Evolutionary conservation across 2,329 filamentous ascomycete genomes (phyloP).

Genomic region (Talaromyces sp.): DNA sequence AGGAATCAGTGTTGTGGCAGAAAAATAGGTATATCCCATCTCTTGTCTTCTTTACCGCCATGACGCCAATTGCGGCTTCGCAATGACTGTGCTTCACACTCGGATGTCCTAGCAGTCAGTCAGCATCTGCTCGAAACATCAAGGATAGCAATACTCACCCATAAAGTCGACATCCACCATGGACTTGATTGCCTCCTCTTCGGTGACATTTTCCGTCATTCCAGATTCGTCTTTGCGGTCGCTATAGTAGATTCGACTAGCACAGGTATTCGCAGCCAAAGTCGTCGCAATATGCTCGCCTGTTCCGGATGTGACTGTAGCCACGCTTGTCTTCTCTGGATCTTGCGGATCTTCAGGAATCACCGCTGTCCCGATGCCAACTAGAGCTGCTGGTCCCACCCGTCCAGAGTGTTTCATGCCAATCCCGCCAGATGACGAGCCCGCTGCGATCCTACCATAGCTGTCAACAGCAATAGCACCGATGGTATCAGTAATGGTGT

Average conservation of each 20-base stretch:
- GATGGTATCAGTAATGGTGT: constrained; percentile 86
- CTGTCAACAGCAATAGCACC: constrained; percentile 91
- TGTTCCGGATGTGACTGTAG: constrained; percentile 87
- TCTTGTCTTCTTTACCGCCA: constrained; percentile 81
- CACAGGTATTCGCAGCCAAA: constrained; percentile 82
- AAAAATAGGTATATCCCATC: constrained; percentile 83
- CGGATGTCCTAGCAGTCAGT: constrained; percentile 60
- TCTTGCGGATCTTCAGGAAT: constrained; percentile 75
- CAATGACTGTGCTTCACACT: constrained; percentile 78
- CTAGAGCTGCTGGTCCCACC: constrained; percentile 85
- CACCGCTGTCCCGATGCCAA: constrained; percentile 86
- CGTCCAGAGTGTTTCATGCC: constrained; percentile 96
- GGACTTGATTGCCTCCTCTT: constrained; percentile 73
- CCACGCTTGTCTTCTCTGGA: constrained; percentile 67
- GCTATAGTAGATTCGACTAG: constrained; percentile 76
- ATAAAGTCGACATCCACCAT: constrained; percentile 92
- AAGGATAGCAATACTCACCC: constrained; percentile 47
- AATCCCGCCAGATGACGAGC: constrained; percentile 94
- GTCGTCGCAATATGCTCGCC: constrained; percentile 98
- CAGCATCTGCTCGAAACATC: neutral
- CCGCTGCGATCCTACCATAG: constrained; percentile 84
- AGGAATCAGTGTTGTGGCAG: constrained; percentile 91
- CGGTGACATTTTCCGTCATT: constrained; percentile 63
- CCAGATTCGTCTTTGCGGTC: constrained; percentile 62
- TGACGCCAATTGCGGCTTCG: constrained; percentile 82